Conservation (phyloP, 164 flowering plant genomes). For the Vitis cinerea region DNA sequence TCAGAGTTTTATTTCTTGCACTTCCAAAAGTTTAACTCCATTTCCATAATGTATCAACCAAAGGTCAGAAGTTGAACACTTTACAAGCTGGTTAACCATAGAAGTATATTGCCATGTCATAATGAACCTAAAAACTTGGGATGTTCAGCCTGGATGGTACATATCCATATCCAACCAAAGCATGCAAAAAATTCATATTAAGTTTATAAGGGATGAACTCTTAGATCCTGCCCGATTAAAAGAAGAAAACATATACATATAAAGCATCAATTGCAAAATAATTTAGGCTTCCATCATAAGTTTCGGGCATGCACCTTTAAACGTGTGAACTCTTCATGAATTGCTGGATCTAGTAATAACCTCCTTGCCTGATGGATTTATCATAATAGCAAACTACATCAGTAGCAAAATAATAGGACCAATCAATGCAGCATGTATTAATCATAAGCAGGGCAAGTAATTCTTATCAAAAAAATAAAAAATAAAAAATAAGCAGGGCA, state of each 20-base stretch:
- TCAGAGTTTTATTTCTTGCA: too few species aligned
- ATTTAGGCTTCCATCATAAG: neutral
- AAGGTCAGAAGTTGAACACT: too few species aligned
- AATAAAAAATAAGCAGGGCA: too few species aligned
- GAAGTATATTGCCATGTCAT: neutral
- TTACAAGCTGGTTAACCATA: too few species aligned
- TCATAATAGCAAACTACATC: neutral
- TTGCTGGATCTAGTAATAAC: slow-evolving; percentile 91
- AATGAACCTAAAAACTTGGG: neutral
- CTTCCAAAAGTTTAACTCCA: too few species aligned
- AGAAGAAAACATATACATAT: neutral
- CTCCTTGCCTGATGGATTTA: slow-evolving; percentile 67
- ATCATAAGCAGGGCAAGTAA: too few species aligned
- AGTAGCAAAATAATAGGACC: neutral
- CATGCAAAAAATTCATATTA: neutral
- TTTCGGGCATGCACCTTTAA: slow-evolving; percentile 62
- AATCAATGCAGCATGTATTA: neutral
- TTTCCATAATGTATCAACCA: too few species aligned
- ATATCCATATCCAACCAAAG: neutral
- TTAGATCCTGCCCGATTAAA: neutral
- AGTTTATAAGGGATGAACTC: neutral
- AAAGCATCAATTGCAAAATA: neutral
- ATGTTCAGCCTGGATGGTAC: neutral
- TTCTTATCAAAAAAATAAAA: too few species aligned
- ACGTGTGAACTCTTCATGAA: slow-evolving; percentile 96